Percentiles rank a stretch among this genome's conserved stretches.
phyloP scores from a whole-genome alignment of 2,329 filamentous ascomycete species.

The Cladobotryum protrusum region DNA sequence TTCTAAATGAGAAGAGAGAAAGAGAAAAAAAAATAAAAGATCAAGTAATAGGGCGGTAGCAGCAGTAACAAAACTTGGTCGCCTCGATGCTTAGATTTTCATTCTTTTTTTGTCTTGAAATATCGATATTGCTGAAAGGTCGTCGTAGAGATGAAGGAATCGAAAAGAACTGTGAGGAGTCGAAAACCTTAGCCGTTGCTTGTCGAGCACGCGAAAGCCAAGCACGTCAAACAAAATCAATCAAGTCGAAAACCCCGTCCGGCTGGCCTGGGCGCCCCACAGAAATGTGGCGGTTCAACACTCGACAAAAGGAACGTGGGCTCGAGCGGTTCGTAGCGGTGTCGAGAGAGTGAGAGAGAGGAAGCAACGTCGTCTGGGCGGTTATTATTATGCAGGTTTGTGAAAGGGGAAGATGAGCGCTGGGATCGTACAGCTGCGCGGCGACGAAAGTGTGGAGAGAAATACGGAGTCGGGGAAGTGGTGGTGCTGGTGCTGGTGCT shows the following conservation, averaged over 20 bases:
- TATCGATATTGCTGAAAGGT: too few species aligned
- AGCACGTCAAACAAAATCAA: slow-evolving; percentile 1
- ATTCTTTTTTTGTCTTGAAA: too few species aligned
- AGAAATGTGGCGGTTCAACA: neutral
- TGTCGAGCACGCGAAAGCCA: neutral
- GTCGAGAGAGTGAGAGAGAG: neutral
- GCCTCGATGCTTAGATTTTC: too few species aligned
- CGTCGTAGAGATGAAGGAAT: too few species aligned
- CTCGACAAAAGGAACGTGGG: neutral
- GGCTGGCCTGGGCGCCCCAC: neutral
- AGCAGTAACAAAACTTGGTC: too few species aligned
- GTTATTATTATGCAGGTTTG: neutral
- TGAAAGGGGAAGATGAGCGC: neutral
- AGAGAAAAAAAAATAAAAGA: too few species aligned
- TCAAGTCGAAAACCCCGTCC: slow-evolving; percentile 2
- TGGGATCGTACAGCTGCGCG: neutral
- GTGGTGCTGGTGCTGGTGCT: neutral
- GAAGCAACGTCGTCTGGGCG: neutral
- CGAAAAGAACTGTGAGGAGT: too few species aligned
- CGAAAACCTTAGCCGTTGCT: too few species aligned
- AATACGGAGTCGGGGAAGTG: neutral
- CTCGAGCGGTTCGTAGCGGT: slow-evolving; percentile 2
- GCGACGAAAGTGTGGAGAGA: neutral
- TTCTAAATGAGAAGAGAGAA: too few species aligned
- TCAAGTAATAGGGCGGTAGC: too few species aligned